These are phyloP conservation scores for Penicillium macrosclerotiorum DNA, from an alignment of 495 filamentous ascomycete species.

Conservation along the genomic window DNA sequence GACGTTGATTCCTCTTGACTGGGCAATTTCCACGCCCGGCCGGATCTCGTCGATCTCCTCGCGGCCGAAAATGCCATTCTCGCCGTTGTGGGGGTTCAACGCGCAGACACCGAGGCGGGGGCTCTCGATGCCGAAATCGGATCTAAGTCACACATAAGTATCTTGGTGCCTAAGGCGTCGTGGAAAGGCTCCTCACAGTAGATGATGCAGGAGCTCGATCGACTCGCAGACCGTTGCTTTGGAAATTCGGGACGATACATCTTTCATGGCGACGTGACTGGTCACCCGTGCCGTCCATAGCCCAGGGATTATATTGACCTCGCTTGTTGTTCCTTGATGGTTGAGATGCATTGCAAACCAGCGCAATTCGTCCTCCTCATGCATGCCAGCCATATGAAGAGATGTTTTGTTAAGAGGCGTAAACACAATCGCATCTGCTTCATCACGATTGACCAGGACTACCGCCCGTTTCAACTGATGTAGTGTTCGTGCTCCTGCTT, in stretches of 20 bases:
- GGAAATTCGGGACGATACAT: slow-evolving; percentile 4
- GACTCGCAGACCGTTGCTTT: background rate
- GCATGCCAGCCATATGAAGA: slow-evolving; percentile 11
- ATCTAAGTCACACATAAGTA: slow-evolving; percentile 3
- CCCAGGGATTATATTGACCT: slow-evolving; percentile 9
- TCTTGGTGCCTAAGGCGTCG: no score
- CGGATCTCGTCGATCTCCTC: slow-evolving; percentile 11
- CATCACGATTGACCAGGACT: background rate
- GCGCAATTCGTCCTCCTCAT: slow-evolving; percentile 13
- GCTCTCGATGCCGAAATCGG: slow-evolving; percentile 4
- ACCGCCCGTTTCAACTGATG: slow-evolving; percentile 8
- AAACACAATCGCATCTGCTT: slow-evolving; percentile 12
- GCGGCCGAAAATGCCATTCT: slow-evolving; percentile 8
- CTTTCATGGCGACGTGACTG: slow-evolving; percentile 12
- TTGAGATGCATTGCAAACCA: slow-evolving; percentile 14
- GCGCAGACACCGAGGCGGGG: slow-evolving; percentile 12
- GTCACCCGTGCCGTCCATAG: slow-evolving; percentile 11
- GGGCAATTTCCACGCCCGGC: slow-evolving; percentile 3
- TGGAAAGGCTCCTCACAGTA: no score
- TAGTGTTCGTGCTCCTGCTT: background rate
- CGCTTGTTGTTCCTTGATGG: slow-evolving; percentile 5
- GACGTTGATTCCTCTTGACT: slow-evolving; percentile 4
- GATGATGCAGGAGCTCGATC: slow-evolving; percentile 7
- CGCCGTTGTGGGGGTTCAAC: slow-evolving; percentile 11
- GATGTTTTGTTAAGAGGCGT: slow-evolving; percentile 12